These are phyloP conservation scores for Oryza nivara DNA, from an alignment of 176 grass and related monocot species.

Conservation along the genomic window DNA sequence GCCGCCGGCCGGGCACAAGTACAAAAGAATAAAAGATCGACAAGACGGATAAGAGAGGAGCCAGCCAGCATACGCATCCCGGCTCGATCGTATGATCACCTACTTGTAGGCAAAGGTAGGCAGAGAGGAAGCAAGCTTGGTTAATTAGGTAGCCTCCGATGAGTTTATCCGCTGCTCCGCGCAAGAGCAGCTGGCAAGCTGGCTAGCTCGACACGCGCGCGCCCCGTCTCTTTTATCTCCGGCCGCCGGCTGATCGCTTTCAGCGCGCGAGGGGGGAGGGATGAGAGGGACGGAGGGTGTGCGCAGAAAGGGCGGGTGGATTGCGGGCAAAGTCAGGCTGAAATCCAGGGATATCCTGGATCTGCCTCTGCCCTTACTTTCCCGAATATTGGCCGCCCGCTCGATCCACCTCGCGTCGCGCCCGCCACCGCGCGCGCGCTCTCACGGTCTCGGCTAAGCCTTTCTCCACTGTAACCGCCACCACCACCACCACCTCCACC, in stretches of 20 bases:
- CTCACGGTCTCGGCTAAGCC: not conserved
- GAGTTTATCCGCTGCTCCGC: not conserved
- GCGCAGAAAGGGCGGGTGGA: slow-evolving; percentile 70
- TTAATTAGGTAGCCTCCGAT: not conserved
- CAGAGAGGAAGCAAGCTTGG: too few relatives aligned
- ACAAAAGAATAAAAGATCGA: not conserved
- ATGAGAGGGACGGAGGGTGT: slow-evolving; percentile 21
- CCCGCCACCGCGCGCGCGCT: not conserved
- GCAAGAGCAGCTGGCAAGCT: not conserved
- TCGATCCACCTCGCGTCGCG: slow-evolving; percentile 11
- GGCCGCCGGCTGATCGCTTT: slow-evolving; percentile 35
- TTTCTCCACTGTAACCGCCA: slow-evolving; percentile 83
- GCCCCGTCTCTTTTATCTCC: not conserved
- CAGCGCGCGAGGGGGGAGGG: slow-evolving; percentile 38
- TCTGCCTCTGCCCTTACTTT: slow-evolving; percentile 49
- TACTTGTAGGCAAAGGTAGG: not conserved
- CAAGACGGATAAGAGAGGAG: not conserved
- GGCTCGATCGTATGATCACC: not conserved
- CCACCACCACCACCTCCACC: slow-evolving; percentile 94
- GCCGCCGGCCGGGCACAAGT: not conserved
- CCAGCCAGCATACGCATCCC: not conserved
- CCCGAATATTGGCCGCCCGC: slow-evolving; percentile 54
- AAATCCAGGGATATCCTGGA: slow-evolving; percentile 61
- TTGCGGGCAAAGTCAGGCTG: slow-evolving; percentile 92
- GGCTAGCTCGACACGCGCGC: slow-evolving; percentile 20